These are phyloP conservation scores for Alnus rubra DNA, from an alignment of 306 rosid genomes.

Conservation along the genomic window DNA sequence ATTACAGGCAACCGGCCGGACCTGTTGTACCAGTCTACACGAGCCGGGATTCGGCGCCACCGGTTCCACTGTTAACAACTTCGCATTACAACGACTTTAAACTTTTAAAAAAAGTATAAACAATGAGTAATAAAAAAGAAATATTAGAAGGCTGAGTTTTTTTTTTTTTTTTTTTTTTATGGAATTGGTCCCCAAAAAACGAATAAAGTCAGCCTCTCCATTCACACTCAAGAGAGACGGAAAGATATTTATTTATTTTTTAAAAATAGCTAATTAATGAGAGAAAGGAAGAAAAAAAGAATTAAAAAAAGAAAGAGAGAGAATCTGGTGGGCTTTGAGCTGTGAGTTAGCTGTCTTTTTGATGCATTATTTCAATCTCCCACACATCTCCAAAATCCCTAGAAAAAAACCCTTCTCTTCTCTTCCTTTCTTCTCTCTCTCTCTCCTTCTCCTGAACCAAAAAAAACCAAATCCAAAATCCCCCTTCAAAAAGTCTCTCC, in stretches of 20 bases:
- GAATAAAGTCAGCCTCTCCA: constrained; percentile 4
- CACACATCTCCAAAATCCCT: constrained; percentile 69
- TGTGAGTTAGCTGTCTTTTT: constrained; percentile 84
- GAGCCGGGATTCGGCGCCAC: constrained; percentile 35
- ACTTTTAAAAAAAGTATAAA: background rate
- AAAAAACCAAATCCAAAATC: background rate
- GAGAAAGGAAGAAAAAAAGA: background rate
- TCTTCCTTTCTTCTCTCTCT: background rate
- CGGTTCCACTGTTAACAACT: constrained; percentile 16
- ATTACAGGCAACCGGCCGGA: background rate
- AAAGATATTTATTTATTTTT: too few relatives aligned
- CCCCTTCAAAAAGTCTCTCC: constrained; percentile 9
- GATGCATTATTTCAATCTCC: constrained; percentile 47
- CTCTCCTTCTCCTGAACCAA: constrained; percentile 17
- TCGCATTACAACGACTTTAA: constrained; percentile 17
- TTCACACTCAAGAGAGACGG: background rate
- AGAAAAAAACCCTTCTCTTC: constrained; percentile 34
- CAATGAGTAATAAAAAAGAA: background rate
- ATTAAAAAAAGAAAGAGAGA: constrained; percentile 21
- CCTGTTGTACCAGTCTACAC: constrained; percentile 30
- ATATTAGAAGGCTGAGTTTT: background rate
- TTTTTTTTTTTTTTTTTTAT: background rate
- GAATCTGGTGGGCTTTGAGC: constrained; percentile 85
- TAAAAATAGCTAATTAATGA: background rate
- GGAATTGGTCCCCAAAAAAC: constrained; percentile 21